Conservation (phyloP, 176 grass and related monocot species). For the Aegilops tauschii region DNA sequence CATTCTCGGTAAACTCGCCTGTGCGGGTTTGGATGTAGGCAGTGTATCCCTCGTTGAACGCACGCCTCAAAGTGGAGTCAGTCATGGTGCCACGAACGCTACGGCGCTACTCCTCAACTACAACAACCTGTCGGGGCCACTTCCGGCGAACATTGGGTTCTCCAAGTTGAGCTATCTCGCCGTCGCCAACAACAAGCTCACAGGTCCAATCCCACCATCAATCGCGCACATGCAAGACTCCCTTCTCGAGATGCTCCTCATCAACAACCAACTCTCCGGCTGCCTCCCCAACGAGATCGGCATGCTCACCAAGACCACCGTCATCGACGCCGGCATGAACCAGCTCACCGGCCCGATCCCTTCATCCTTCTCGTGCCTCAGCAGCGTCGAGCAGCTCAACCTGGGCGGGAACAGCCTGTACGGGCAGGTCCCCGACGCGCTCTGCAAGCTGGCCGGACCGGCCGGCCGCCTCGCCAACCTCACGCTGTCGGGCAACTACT, state of each 20-base stretch:
- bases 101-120: too few species aligned
- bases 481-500: slow-evolving; percentile 73
- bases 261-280: slow-evolving; percentile 69
- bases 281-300: slow-evolving; percentile 69
- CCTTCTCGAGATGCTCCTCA: slow-evolving; percentile 50
- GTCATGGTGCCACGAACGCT: too few species aligned
- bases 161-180: slow-evolving; percentile 48
- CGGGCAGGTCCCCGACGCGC: slow-evolving; percentile 50
- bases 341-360: slow-evolving; percentile 69
- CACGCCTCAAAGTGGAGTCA: too few species aligned
- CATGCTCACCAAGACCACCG: slow-evolving; percentile 39
- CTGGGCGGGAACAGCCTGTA: slow-evolving; percentile 34
- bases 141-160: too few species aligned
- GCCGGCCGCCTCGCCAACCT: slow-evolving; percentile 54
- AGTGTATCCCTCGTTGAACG: too few species aligned
- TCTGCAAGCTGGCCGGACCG: slow-evolving; percentile 42
- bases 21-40: too few species aligned
- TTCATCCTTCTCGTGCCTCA: slow-evolving; percentile 54
- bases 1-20: too few species aligned
- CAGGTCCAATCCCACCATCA: slow-evolving; percentile 32
- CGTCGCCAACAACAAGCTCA: slow-evolving; percentile 66
- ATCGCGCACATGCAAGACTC: slow-evolving; percentile 13
- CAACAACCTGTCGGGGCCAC: too few species aligned
- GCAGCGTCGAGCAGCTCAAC: slow-evolving; percentile 72
- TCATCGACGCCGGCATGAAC: slow-evolving; percentile 74